Conservation (phyloP, 768 basidiomycete species). For the Pleurotus djamor region DNA sequence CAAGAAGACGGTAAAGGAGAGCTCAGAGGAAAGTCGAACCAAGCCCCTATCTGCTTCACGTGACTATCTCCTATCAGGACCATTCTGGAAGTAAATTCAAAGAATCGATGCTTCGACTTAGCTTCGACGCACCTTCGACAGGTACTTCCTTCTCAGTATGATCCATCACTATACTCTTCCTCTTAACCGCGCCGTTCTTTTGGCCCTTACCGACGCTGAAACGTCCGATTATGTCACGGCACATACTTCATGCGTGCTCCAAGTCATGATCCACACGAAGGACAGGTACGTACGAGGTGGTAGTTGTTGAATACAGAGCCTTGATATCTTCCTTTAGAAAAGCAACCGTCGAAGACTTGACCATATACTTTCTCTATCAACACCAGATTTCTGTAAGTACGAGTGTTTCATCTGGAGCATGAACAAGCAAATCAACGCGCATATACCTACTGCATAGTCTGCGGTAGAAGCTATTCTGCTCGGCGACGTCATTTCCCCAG, state of each 20-base stretch:
- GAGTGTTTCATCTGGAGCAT: not conserved
- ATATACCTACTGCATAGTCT: slow-evolving; percentile 16
- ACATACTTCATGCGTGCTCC: slow-evolving; percentile 19
- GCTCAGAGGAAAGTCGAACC: too few species aligned
- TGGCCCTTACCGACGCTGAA: slow-evolving; percentile 25
- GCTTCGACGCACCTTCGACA: too few species aligned
- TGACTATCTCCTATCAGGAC: too few species aligned
- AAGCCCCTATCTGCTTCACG: too few species aligned
- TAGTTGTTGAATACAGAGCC: not conserved
- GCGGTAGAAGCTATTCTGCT: slow-evolving; percentile 28
- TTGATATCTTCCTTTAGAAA: slow-evolving; percentile 5
- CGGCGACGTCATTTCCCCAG: slow-evolving; percentile 19
- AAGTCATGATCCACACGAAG: slow-evolving; percentile 29
- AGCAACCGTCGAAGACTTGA: slow-evolving; percentile 19
- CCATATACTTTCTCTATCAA: slow-evolving; percentile 25
- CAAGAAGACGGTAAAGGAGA: too few species aligned
- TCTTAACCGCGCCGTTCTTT: slow-evolving; percentile 26
- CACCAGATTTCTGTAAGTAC: slow-evolving; percentile 32
- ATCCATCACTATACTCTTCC: slow-evolving; percentile 23
- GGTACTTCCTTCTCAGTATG: too few species aligned
- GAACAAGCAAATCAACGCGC: not conserved
- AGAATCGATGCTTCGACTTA: too few species aligned
- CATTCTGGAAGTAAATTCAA: too few species aligned
- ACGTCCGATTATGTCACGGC: not conserved
- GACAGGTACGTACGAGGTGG: slow-evolving; percentile 13